A percentile compares a stretch with the other conserved stretches of the same genome.
These are phyloP conservation scores for Uromyces viciae-fabae DNA, from an alignment of 1,284 basidiomycete species.

Conservation along the genomic window DNA sequence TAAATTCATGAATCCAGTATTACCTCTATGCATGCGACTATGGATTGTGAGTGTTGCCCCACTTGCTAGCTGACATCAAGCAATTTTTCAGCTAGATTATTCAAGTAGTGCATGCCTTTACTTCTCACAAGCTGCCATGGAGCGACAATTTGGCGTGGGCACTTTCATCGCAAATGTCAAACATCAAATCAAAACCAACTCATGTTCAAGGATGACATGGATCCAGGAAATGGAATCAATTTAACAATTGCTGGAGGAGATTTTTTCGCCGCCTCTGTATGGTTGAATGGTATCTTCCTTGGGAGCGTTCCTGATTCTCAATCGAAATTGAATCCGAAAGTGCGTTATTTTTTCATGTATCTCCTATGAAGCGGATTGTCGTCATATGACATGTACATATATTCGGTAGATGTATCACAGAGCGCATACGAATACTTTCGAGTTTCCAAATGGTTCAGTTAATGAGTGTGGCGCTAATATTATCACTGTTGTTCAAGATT, in stretches of 20 bases:
- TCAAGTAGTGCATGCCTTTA: neutral
- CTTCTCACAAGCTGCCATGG: constrained; percentile 59
- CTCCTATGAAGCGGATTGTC: too few relatives aligned
- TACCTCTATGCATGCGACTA: constrained; percentile 76
- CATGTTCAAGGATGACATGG: neutral
- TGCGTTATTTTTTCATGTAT: neutral
- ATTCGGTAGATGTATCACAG: constrained; percentile 14
- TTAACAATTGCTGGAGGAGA: constrained; percentile 49
- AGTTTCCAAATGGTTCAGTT: constrained; percentile 9
- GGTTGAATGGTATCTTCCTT: constrained; percentile 49
- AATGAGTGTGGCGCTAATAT: constrained; percentile 45
- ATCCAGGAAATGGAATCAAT: constrained; percentile 38
- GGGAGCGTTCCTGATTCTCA: constrained; percentile 45
- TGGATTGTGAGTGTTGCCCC: constrained; percentile 72
- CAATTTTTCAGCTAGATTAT: constrained; percentile 46
- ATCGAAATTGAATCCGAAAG: constrained; percentile 1
- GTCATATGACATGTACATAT: too few relatives aligned
- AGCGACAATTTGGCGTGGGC: constrained; percentile 77
- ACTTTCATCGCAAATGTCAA: constrained; percentile 61
- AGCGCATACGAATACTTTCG: neutral
- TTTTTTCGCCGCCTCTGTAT: constrained; percentile 48
- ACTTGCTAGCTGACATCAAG: too few relatives aligned
- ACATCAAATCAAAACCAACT: constrained; percentile 14
- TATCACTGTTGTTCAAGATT: constrained; percentile 50
- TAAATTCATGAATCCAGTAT: constrained; percentile 62